These are phyloP conservation scores for Penicillium sp. DNA, from an alignment of 2,329 filamentous ascomycete genomes.

Conservation along the genomic window DNA sequence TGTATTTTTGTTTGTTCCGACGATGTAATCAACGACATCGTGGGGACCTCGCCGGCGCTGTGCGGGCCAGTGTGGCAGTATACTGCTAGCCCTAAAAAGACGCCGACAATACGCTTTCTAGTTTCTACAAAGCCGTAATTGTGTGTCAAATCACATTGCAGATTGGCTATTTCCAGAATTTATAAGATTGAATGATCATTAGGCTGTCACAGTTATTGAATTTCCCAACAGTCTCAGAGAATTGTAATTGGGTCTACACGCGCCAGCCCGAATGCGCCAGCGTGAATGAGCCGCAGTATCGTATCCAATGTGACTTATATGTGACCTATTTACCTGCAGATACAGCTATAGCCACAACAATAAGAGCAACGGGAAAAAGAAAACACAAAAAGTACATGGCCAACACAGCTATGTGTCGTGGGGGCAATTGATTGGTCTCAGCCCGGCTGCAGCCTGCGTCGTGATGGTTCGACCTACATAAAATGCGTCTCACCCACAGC, in stretches of 20 bases:
- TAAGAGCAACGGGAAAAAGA: neutral
- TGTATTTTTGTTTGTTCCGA: too few relatives aligned
- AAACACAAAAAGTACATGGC: neutral
- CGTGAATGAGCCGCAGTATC: neutral
- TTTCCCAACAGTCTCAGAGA: neutral
- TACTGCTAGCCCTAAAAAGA: too few relatives aligned
- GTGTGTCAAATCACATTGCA: too few relatives aligned
- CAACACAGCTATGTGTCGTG: slow-evolving; percentile 7
- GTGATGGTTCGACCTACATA: slow-evolving; percentile 7
- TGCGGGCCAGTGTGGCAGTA: too few relatives aligned
- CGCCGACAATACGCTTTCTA: too few relatives aligned
- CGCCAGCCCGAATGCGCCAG: neutral
- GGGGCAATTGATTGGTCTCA: slow-evolving; percentile 10
- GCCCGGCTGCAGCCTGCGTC: slow-evolving; percentile 7
- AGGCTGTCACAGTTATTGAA: too few relatives aligned
- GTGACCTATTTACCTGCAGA: neutral
- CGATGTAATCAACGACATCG: too few relatives aligned
- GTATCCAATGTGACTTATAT: neutral
- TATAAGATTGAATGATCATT: too few relatives aligned
- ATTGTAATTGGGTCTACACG: neutral
- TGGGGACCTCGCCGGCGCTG: too few relatives aligned
- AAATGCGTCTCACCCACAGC: slow-evolving; percentile 14
- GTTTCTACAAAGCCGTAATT: too few relatives aligned
- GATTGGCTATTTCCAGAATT: too few relatives aligned
- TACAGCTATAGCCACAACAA: neutral